A percentile compares a stretch with the other conserved stretches of the same genome.
Evolutionary conservation across 768 basidiomycete genomes (phyloP).

Genomic region (Ramaria sp.): DNA sequence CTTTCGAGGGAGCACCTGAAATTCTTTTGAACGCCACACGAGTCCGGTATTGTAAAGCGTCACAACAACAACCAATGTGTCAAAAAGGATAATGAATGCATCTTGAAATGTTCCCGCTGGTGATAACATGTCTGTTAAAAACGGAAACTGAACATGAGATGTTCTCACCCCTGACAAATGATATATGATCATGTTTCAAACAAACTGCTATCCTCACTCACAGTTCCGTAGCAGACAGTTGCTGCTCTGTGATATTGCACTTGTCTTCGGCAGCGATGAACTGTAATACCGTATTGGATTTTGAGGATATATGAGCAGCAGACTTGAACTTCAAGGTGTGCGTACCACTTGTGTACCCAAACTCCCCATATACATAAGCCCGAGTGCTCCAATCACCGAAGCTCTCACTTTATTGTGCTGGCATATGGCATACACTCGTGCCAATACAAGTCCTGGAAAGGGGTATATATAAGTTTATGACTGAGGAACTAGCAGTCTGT

Average conservation of each 20-base stretch:
- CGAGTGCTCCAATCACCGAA: not conserved
- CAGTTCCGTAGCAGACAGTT: too few relatives aligned
- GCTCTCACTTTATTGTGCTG: not conserved
- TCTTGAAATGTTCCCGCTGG: not conserved
- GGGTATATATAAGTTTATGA: too few relatives aligned
- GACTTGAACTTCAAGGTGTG: too few relatives aligned
- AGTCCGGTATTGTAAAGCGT: too few relatives aligned
- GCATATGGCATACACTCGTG: not conserved
- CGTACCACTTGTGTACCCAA: not conserved
- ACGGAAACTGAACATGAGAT: not conserved
- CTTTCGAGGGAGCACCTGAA: not conserved
- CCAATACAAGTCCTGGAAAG: not conserved
- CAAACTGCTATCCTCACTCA: too few relatives aligned
- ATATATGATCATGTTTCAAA: not conserved
- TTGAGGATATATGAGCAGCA: not conserved
- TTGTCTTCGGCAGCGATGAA: too few relatives aligned
- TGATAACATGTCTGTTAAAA: not conserved
- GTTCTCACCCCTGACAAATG: not conserved
- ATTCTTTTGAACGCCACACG: not conserved
- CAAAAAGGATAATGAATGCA: too few relatives aligned
- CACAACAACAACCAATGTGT: too few relatives aligned
- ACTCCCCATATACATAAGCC: not conserved
- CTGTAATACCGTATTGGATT: too few relatives aligned
- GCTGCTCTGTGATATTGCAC: too few relatives aligned
- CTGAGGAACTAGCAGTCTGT: too few relatives aligned